phyloP scores from a whole-genome alignment of 163 green algal species.

The Chloromonas sp. region DNA sequence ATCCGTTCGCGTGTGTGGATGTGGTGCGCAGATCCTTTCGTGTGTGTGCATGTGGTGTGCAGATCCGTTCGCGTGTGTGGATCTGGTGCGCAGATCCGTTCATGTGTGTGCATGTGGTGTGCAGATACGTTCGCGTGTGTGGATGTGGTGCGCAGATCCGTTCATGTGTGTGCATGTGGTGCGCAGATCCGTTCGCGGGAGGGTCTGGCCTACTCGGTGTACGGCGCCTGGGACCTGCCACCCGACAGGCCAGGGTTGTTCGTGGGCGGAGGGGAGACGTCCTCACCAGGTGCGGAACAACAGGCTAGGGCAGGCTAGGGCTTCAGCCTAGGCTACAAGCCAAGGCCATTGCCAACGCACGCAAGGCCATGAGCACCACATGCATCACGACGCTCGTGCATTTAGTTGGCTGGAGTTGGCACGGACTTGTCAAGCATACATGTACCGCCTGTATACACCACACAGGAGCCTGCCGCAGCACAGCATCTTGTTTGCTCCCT shows the following conservation, averaged over 20 bases:
- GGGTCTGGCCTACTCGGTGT: conserved; percentile 79
- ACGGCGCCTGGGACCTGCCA: conserved; percentile 51
- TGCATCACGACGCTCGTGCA: no score
- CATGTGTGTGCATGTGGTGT: neutral
- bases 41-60: neutral
- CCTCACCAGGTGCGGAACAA: conserved; percentile 17
- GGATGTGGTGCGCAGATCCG: neutral
- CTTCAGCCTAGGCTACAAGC: no score
- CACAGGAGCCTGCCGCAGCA: no score
- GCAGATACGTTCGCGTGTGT: neutral
- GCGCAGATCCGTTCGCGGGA: conserved; percentile 61
- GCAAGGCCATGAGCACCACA: no score
- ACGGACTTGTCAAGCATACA: no score
- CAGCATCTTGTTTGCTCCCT: no score
- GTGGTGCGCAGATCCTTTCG: neutral
- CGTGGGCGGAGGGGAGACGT: conserved; percentile 60
- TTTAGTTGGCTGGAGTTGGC: no score
- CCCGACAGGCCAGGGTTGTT: conserved; percentile 72
- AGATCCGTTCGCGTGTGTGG: conserved; percentile 49
- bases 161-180: neutral
- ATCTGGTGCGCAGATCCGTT: neutral
- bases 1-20: neutral
- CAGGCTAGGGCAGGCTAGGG: no score
- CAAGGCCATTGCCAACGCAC: no score
- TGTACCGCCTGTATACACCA: no score